phyloP scores from a whole-genome alignment of 1,284 basidiomycete genomes.

The Moesziomyces antarcticus region DNA sequence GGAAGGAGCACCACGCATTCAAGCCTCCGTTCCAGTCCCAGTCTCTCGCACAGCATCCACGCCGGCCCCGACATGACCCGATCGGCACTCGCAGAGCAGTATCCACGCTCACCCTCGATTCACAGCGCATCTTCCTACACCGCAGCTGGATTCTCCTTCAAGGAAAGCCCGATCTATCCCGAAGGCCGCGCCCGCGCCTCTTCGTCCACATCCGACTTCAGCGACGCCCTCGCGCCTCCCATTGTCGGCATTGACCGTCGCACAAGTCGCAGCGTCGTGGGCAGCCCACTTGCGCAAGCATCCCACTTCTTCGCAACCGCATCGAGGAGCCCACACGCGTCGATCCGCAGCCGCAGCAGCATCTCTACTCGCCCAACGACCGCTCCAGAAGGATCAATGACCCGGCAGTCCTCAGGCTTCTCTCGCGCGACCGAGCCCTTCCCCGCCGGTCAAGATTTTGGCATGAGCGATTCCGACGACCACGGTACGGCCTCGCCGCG shows the following conservation, averaged over 20 bases:
- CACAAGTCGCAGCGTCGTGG: conserved; percentile 7
- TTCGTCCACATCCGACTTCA: conserved; percentile 11
- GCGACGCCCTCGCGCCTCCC: conserved; percentile 6
- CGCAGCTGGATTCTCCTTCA: conserved; percentile 4
- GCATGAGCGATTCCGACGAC: background rate
- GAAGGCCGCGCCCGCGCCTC: conserved; percentile 5
- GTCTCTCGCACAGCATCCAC: conserved; percentile 10
- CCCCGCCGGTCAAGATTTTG: background rate
- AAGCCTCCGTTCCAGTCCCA: conserved; percentile 24
- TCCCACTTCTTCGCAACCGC: conserved; percentile 6
- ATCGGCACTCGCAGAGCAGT: conserved; percentile 16
- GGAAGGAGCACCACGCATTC: conserved; percentile 11
- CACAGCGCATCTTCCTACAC: conserved; percentile 28
- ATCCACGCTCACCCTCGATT: conserved; percentile 27
- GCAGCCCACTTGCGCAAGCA: conserved; percentile 16
- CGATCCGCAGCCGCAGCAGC: background rate
- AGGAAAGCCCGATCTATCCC: conserved; percentile 5
- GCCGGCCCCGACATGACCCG: conserved; percentile 1
- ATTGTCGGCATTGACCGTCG: conserved; percentile 8
- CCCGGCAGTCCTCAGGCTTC: background rate
- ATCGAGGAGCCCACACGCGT: conserved; percentile 11
- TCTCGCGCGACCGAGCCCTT: conserved; percentile 1
- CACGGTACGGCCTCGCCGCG: background rate
- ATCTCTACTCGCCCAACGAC: conserved; percentile 5
- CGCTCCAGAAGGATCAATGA: background rate